Conservation (phyloP, 805 yeast species). For the Kazachstania martiniae region DNA sequence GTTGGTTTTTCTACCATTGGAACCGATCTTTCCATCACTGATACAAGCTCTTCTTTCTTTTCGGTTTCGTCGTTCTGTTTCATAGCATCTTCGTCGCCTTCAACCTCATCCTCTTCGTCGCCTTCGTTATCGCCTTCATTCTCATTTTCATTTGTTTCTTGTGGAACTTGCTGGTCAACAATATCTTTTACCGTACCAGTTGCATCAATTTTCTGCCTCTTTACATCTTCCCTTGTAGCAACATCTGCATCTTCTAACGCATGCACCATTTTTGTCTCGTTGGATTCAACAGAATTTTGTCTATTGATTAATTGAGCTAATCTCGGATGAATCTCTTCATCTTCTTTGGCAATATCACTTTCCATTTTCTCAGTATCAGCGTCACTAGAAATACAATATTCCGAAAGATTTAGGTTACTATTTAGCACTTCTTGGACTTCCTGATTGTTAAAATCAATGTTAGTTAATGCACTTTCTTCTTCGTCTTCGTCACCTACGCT, state of each 20-base stretch:
- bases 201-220: conserved; percentile 3
- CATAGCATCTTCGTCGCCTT: conserved; percentile 18
- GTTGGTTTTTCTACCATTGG: not conserved
- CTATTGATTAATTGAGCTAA: conserved; percentile 7
- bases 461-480: conserved; percentile 20
- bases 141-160: conserved; percentile 8
- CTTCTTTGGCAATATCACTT: conserved; percentile 18
- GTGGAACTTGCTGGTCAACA: not conserved
- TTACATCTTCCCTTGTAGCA: conserved; percentile 14
- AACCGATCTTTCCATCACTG: not conserved
- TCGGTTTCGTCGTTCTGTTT: conserved; percentile 5
- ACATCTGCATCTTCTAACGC: not conserved
- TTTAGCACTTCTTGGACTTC: conserved; percentile 33
- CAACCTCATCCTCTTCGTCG: conserved; percentile 13
- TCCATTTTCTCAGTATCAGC: conserved; percentile 90
- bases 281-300: too few relatives aligned
- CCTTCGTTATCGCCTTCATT: conserved; percentile 14
- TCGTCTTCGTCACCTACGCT: conserved; percentile 6
- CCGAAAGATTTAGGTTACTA: conserved; percentile 35
- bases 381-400: conserved; percentile 42
- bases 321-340: conserved; percentile 10
- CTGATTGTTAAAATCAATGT: conserved; percentile 13
- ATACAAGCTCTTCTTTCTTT: not conserved
- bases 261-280: too few relatives aligned
- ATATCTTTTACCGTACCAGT: not conserved